Evolutionary conservation across 305 asterid species (phyloP).

Genomic region (Caryopteris hybrid): DNA sequence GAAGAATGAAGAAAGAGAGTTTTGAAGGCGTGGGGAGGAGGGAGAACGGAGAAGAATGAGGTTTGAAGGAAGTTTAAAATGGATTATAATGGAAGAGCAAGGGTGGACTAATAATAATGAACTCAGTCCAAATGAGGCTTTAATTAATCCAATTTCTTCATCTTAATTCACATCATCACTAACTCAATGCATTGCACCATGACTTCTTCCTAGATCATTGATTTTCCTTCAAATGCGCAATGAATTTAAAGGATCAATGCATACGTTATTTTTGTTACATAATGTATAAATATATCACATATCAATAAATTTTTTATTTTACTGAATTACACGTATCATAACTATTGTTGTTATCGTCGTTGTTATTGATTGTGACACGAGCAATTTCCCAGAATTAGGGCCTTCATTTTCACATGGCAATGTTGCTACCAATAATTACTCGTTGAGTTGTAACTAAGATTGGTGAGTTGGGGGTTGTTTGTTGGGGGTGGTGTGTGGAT

Average conservation of each 20-base stretch:
- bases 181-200: constrained; percentile 11
- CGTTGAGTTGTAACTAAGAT: background rate
- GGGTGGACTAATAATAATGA: constrained; percentile 25
- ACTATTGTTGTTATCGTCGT: too few relatives aligned
- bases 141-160: constrained; percentile 10
- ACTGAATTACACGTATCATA: too few relatives aligned
- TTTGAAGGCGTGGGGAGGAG: constrained; percentile 24
- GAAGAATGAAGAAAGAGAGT: constrained; percentile 24
- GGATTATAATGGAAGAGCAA: constrained; percentile 18
- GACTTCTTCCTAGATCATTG: constrained; percentile 13
- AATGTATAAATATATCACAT: too few relatives aligned
- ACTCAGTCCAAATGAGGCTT: constrained; percentile 10
- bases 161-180: constrained; percentile 25
- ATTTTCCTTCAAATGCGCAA: constrained; percentile 12
- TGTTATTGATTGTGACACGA: background rate
- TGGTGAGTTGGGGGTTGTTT: constrained; percentile 21
- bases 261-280: too few relatives aligned
- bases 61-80: constrained; percentile 29
- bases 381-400: background rate
- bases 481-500: constrained; percentile 36
- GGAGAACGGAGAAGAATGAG: constrained; percentile 32
- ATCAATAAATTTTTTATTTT: too few relatives aligned
- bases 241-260: constrained; percentile 1
- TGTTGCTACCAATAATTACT: background rate
- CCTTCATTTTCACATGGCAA: background rate